These are phyloP conservation scores for Dunaliella primolecta DNA, from an alignment of 139 green algal species.

Conservation along the genomic window DNA sequence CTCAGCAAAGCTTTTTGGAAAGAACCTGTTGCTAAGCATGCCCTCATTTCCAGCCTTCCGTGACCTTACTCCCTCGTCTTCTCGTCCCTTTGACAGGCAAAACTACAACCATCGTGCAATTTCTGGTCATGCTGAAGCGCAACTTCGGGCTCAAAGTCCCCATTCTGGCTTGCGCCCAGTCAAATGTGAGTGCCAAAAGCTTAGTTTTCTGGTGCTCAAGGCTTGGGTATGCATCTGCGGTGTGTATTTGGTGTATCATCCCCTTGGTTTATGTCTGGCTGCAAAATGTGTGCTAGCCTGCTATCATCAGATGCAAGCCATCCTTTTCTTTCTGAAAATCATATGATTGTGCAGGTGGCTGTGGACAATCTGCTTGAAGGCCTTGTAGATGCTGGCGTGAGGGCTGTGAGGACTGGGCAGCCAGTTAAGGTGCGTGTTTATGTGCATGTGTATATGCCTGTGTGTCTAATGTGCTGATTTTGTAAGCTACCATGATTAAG, in stretches of 20 bases:
- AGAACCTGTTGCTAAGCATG: too few species aligned
- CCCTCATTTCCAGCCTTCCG: too few species aligned
- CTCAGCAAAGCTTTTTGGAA: too few species aligned
- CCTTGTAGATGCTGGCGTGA: constrained; percentile 27
- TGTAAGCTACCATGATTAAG: too few species aligned
- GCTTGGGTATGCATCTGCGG: neutral
- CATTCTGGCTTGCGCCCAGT: constrained; percentile 30
- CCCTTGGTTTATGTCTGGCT: too few species aligned
- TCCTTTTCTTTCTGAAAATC: too few species aligned
- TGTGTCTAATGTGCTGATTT: too few species aligned
- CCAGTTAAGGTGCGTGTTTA: constrained; percentile 34
- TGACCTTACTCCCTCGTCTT: neutral
- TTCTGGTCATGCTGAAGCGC: constrained; percentile 24
- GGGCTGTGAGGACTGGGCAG: constrained; percentile 34
- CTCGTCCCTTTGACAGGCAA: too few species aligned
- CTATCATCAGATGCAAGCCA: too few species aligned
- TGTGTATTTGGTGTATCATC: too few species aligned
- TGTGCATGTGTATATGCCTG: neutral
- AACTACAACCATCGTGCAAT: constrained; percentile 36
- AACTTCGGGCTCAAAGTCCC: constrained; percentile 13
- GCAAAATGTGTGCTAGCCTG: too few species aligned
- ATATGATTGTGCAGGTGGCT: constrained; percentile 19
- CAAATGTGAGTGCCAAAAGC: constrained; percentile 26
- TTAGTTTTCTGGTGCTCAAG: neutral
- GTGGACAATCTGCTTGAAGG: constrained; percentile 49